phyloP scores from a whole-genome alignment of 169 alveolate species.

The Eimeria maxima region DNA sequence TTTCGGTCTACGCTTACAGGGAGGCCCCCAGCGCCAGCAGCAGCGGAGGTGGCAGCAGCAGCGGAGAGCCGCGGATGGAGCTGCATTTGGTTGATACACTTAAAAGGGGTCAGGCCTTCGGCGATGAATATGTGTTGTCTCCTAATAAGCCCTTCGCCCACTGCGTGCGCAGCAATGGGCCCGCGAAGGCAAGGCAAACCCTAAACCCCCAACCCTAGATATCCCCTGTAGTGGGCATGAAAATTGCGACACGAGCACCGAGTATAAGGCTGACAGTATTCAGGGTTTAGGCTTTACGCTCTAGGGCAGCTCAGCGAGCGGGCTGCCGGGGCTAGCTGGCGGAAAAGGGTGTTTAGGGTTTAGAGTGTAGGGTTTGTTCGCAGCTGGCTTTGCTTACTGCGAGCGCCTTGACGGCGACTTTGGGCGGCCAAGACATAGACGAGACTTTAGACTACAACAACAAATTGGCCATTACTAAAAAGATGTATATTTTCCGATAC shows the following conservation, averaged over 20 bases:
- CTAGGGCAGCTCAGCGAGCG: background rate
- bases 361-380: conserved; percentile 47
- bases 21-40: background rate
- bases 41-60: conserved; percentile 43
- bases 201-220: conserved; percentile 46
- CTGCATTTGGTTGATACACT: conserved; percentile 81
- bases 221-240: background rate
- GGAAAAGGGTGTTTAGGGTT: background rate
- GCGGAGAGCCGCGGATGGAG: conserved; percentile 14
- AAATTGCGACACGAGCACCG: no score
- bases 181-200: conserved; percentile 56
- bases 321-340: background rate
- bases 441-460: conserved; percentile 92
- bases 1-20: conserved; percentile 62
- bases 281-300: conserved; percentile 18
- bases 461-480: conserved; percentile 89
- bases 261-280: no score
- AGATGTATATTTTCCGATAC: conserved; percentile 92
- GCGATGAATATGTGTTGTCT: conserved; percentile 95
- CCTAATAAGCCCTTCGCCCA: conserved; percentile 93
- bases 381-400: conserved; percentile 92
- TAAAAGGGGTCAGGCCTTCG: conserved; percentile 96
- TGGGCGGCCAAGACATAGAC: conserved; percentile 91
- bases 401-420: conserved; percentile 88
- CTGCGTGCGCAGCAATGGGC: conserved; percentile 89